Conservation (phyloP, 495 filamentous ascomycete species). For the Pyrenopolyporus hunteri region DNA sequence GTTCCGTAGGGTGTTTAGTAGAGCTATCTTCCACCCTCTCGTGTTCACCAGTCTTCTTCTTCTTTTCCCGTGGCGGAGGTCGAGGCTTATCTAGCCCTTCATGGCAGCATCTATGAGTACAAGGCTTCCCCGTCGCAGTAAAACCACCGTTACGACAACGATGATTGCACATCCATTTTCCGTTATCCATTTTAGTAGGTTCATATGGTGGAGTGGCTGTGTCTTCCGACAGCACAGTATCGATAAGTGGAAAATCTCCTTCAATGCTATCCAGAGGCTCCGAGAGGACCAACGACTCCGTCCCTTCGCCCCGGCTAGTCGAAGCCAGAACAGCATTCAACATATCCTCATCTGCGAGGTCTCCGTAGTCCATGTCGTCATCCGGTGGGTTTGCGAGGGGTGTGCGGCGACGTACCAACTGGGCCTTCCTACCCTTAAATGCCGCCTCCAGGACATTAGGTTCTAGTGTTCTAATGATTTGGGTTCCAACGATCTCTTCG, state of each 20-base stretch:
- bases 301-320: slow-evolving; percentile 5
- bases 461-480: slow-evolving; percentile 64
- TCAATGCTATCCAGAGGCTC: slow-evolving; percentile 55
- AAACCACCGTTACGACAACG: slow-evolving; percentile 71
- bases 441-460: slow-evolving; percentile 62
- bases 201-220: slow-evolving; percentile 23
- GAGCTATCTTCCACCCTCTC: not conserved
- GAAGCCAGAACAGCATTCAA: slow-evolving; percentile 16
- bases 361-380: slow-evolving; percentile 38
- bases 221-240: slow-evolving; percentile 23
- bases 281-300: slow-evolving; percentile 55
- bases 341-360: slow-evolving; percentile 44
- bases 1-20: not conserved
- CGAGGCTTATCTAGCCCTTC: slow-evolving; percentile 83
- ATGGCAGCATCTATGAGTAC: slow-evolving; percentile 80
- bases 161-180: slow-evolving; percentile 89
- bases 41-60: slow-evolving; percentile 25
- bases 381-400: not conserved
- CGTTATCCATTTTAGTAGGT: slow-evolving; percentile 71
- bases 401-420: slow-evolving; percentile 4
- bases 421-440: slow-evolving; percentile 52
- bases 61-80: slow-evolving; percentile 56
- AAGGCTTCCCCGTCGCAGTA: slow-evolving; percentile 58
- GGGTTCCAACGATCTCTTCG: slow-evolving; percentile 89
- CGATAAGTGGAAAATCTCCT: slow-evolving; percentile 31